phyloP scores from a whole-genome alignment of 305 asterid genomes.

The Fraxinus baroniana region DNA sequence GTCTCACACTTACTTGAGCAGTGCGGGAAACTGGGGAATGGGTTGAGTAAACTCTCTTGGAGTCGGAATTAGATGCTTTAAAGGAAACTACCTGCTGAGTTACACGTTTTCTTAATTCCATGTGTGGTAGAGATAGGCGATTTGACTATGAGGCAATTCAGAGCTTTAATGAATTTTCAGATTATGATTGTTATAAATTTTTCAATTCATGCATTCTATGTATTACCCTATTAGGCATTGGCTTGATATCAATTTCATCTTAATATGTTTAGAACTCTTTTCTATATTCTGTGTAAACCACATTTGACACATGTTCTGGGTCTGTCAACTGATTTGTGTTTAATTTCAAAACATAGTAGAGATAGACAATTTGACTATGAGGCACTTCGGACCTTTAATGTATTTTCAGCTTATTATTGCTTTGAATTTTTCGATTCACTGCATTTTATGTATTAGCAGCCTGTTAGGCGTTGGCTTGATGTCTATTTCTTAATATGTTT shows the following conservation, averaged over 20 bases:
- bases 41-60: background rate
- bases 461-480: background rate
- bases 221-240: background rate
- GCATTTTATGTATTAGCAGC: background rate
- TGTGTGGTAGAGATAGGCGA: background rate
- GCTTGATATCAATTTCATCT: slow-evolving; percentile 3
- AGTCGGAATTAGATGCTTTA: background rate
- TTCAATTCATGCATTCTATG: background rate
- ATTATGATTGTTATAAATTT: background rate
- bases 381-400: background rate
- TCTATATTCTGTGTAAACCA: background rate
- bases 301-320: slow-evolving; percentile 9
- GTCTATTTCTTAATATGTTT: background rate
- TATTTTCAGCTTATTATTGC: background rate
- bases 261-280: background rate
- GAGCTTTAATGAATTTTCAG: background rate
- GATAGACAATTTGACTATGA: background rate
- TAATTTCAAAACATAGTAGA: background rate
- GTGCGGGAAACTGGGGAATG: background rate
- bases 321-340: background rate
- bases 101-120: background rate
- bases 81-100: background rate
- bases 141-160: background rate
- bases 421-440: background rate
- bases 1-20: background rate